These are phyloP conservation scores for Cydonia oblonga DNA, from an alignment of 331 rosid species.

Conservation along the genomic window DNA sequence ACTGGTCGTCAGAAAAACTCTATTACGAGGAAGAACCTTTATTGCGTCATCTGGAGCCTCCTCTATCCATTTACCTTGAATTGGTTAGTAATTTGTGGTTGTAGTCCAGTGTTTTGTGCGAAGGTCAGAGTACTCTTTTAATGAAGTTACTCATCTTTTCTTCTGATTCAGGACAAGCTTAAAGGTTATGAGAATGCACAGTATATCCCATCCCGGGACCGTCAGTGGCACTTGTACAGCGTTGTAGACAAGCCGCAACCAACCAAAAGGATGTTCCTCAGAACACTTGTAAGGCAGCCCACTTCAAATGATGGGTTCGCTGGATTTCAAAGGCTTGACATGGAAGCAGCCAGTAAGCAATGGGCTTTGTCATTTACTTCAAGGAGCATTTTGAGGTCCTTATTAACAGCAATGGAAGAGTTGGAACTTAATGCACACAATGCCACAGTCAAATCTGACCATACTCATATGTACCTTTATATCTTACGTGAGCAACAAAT, in stretches of 20 bases:
- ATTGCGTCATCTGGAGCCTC: conserved; percentile 95
- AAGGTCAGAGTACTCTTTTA: conserved; percentile 12
- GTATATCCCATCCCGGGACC: conserved; percentile 91
- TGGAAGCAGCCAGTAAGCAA: conserved; percentile 30
- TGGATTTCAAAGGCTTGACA: conserved; percentile 49
- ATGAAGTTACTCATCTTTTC: conserved; percentile 16
- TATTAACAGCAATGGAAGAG: conserved; percentile 96
- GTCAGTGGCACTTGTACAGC: conserved; percentile 97
- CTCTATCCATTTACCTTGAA: conserved; percentile 94
- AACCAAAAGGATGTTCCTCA: conserved; percentile 88
- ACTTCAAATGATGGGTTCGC: conserved; percentile 66
- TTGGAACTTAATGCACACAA: conserved; percentile 92
- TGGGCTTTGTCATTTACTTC: conserved; percentile 74
- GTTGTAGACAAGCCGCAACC: conserved; percentile 64
- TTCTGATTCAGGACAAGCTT: conserved; percentile 71
- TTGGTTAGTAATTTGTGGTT: conserved; percentile 51
- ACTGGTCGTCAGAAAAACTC: conserved; percentile 77
- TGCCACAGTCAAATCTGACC: conserved; percentile 65
- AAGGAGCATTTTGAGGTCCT: conserved; percentile 79
- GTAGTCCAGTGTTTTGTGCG: neutral
- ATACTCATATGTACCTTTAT: conserved; percentile 96
- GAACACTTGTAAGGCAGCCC: conserved; percentile 93
- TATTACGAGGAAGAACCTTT: conserved; percentile 81
- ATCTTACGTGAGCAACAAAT: conserved; percentile 74
- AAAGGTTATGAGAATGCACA: conserved; percentile 71